phyloP scores from a whole-genome alignment of 768 basidiomycete species.

The Lentinula boryana region DNA sequence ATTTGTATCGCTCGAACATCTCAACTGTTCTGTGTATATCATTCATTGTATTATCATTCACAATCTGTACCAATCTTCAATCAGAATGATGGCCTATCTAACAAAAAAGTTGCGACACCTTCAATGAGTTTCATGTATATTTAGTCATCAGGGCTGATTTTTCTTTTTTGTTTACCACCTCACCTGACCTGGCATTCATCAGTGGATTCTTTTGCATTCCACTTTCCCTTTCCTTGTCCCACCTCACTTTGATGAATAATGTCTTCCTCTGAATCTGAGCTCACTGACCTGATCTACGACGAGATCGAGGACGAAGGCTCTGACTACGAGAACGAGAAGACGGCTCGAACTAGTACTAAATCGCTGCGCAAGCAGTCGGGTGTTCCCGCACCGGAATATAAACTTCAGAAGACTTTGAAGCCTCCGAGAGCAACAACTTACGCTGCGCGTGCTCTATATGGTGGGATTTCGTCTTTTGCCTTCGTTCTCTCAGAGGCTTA shows the following conservation, averaged over 20 bases:
- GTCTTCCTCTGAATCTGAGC: background rate
- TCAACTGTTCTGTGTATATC: too few species aligned
- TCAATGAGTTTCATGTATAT: too few species aligned
- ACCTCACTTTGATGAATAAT: background rate
- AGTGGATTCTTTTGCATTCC: background rate
- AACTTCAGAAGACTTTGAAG: conserved; percentile 41
- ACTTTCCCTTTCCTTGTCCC: background rate
- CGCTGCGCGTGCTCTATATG: conserved; percentile 54
- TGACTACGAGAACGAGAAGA: background rate
- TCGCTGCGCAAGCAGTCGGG: background rate
- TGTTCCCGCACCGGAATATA: conserved; percentile 14
- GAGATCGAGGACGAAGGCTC: background rate
- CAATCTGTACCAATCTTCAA: too few species aligned
- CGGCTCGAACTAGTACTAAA: background rate
- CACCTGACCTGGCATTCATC: background rate
- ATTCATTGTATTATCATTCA: too few species aligned
- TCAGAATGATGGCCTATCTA: too few species aligned
- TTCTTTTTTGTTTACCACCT: background rate
- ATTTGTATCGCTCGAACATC: too few species aligned
- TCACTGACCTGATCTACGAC: background rate
- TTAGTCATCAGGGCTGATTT: background rate
- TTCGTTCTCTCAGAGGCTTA: background rate
- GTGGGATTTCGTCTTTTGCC: conserved; percentile 23
- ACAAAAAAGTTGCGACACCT: too few species aligned
- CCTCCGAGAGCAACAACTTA: conserved; percentile 58